A percentile compares a stretch with the other conserved stretches of the same genome.
Evolutionary conservation across 441 rosid species (phyloP).

Genomic region (Pelargonium myrrhifolium): DNA sequence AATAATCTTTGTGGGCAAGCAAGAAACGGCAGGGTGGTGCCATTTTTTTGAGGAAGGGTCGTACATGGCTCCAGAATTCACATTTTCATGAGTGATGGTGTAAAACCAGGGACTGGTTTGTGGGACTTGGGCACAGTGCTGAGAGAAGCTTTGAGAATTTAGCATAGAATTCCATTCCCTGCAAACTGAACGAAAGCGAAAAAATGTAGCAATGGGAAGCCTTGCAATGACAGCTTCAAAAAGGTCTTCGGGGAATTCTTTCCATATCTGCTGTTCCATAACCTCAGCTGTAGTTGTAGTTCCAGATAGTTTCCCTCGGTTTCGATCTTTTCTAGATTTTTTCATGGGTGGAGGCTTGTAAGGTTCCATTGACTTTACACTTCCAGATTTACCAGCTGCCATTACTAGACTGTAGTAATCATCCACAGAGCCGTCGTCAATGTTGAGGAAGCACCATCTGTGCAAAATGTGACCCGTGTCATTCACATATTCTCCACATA

Average conservation of each 20-base stretch:
- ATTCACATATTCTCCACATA: conserved; percentile 1
- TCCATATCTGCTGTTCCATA: conserved; percentile 82
- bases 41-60: conserved; percentile 79
- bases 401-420: conserved; percentile 57
- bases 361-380: conserved; percentile 55
- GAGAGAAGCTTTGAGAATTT: conserved; percentile 71
- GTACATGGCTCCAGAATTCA: conserved; percentile 81
- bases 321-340: conserved; percentile 62
- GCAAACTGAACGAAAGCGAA: conserved; percentile 86
- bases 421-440: conserved; percentile 61
- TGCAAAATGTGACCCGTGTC: conserved; percentile 11
- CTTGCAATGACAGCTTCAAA: conserved; percentile 86
- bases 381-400: conserved; percentile 73
- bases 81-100: conserved; percentile 74
- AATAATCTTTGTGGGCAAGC: conserved; percentile 60
- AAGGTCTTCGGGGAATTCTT: conserved; percentile 91
- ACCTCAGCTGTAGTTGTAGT: conserved; percentile 32
- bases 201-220: conserved; percentile 71
- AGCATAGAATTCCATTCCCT: conserved; percentile 71
- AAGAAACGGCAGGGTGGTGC: conserved; percentile 69
- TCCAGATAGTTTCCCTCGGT: conserved; percentile 42
- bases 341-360: conserved; percentile 65
- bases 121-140: conserved; percentile 52
- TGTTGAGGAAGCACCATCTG: conserved; percentile 64
- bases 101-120: conserved; percentile 75